Evolutionary conservation across 164 flowering plant genomes (phyloP).

Genomic region (Magnolia officinalis): DNA sequence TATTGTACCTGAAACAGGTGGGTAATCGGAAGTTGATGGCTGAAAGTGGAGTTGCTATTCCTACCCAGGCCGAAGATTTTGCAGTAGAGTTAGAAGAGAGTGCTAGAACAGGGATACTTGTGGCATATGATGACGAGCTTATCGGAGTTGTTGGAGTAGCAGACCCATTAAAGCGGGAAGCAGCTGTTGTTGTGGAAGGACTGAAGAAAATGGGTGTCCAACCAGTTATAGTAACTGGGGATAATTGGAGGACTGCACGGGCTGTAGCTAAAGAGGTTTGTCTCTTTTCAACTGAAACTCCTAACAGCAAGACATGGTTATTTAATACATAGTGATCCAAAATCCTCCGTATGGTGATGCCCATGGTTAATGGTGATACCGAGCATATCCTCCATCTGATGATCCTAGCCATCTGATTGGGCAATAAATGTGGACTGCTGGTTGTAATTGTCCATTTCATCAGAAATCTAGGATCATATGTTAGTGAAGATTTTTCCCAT

Average conservation of each 20-base stretch:
- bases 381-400: background rate
- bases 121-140: conserved; percentile 48
- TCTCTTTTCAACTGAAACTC: background rate
- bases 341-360: too few species aligned
- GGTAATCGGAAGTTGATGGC: conserved; percentile 81
- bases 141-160: conserved; percentile 89
- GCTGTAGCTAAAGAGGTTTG: conserved; percentile 96
- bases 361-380: background rate
- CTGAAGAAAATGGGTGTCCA: conserved; percentile 81
- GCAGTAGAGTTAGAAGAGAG: conserved; percentile 81
- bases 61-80: conserved; percentile 55
- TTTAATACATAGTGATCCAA: background rate
- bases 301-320: background rate
- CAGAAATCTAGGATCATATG: background rate
- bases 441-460: background rate
- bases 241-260: conserved; percentile 90
- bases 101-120: conserved; percentile 90
- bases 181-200: conserved; percentile 85
- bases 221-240: conserved; percentile 98
- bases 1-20: conserved; percentile 46
- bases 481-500: background rate
- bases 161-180: conserved; percentile 92
- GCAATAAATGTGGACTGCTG: background rate
- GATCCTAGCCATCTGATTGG: background rate
- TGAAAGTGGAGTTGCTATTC: conserved; percentile 61